Evolutionary conservation across 176 grass and related monocot genomes (phyloP), one percentile per base, ranked within the genome.

Genomic region (Lolium rigidum): DNA sequence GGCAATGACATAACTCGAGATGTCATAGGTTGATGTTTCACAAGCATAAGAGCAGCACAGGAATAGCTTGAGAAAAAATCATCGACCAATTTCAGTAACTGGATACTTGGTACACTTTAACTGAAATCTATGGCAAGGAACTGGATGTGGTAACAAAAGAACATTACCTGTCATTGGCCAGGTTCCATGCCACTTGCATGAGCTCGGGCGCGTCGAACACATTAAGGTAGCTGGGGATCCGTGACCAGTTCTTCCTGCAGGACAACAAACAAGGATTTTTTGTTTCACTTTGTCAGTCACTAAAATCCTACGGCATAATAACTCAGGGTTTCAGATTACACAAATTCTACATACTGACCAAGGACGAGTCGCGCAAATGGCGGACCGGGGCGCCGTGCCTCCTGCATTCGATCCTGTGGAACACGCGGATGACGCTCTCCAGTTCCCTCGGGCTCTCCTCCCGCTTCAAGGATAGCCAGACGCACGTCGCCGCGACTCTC

Each of bases 111-210:
- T 5, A 79, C 44, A 9, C 8, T 9, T 47, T 47, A 63, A 80
- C 14, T 24, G 11, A 80, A 80, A 3, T 25, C 8, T 24, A 49
- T 28, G 14, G 9, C n/a, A 62, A 66, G 59, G 3, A 17, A 26
- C 24, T 9, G 14, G 18, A 48, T 22, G 28, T 31, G 28, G 3
- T 49, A 47, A 48, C 2, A 49, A 18, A 7, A 80, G 0, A 60
- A n/a, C 1, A 28, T 49, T 79, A 91, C 76, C 84, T 94, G 74
- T 94, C 86, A 86, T 91, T 91, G 54, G 89, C 80, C 9, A 91
- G 76, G 77, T 89, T 94, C 86, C 92, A 91, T 3, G 86, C 86
- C 64, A 69, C 84, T 61, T 94, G 89, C 35, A 79, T 72, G 74
- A 89, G 43, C 37, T 91, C 69, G 7, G 86, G 74, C 5, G 79